A percentile compares a stretch with the other conserved stretches of the same genome.
phyloP scores from a whole-genome alignment of 176 grass and related monocot genomes.

The Carex myosuroides region DNA sequence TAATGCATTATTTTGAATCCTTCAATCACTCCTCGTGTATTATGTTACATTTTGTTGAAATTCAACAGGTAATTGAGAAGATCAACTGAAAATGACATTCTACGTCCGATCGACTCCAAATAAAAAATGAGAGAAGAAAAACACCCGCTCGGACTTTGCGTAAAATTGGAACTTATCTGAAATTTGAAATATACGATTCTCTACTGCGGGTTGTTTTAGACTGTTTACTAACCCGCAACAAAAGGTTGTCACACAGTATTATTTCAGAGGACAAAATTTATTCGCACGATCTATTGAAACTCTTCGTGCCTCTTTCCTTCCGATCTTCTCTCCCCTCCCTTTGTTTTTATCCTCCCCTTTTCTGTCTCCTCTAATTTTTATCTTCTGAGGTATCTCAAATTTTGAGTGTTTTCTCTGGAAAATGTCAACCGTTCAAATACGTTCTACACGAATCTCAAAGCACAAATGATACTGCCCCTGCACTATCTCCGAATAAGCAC shows the following conservation, averaged over 20 bases:
- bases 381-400: too few relatives aligned
- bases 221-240: not conserved
- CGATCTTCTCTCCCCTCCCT: constrained; percentile 1
- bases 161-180: not conserved
- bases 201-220: not conserved
- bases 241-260: not conserved
- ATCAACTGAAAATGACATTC: not conserved
- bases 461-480: too few relatives aligned
- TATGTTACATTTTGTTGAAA: not conserved
- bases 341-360: too few relatives aligned
- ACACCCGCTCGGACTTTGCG: not conserved
- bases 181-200: not conserved
- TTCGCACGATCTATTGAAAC: not conserved
- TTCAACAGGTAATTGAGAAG: not conserved
- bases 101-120: not conserved
- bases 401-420: too few relatives aligned
- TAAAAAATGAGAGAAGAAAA: not conserved
- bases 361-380: too few relatives aligned
- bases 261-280: not conserved
- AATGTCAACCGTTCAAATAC: too few relatives aligned
- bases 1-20: not conserved
- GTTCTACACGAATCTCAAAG: too few relatives aligned
- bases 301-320: not conserved
- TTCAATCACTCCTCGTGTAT: not conserved
- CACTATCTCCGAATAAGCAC: too few relatives aligned